A percentile compares a stretch with the other conserved stretches of the same genome.
These are phyloP conservation scores for Harringtonia lauricola DNA, from an alignment of 2,329 filamentous ascomycete genomes.

Conservation along the genomic window DNA sequence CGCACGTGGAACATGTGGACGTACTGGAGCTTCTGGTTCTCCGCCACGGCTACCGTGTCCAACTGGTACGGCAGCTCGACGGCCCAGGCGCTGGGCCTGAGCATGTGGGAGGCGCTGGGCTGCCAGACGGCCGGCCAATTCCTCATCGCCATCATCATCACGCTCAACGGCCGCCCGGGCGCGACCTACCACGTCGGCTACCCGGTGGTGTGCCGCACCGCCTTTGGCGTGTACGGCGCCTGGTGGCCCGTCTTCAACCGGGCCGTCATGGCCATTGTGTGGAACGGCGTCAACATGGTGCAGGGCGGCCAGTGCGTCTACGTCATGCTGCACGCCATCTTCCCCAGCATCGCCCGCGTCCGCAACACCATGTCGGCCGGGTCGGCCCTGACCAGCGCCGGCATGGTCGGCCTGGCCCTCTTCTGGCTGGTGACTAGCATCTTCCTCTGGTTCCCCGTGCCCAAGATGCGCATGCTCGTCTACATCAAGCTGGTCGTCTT, in stretches of 20 bases:
- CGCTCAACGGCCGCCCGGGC: constrained; percentile 22
- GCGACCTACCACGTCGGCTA: constrained; percentile 28
- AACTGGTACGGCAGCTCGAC: constrained; percentile 27
- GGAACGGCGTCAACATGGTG: constrained; percentile 26
- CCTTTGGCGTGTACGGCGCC: constrained; percentile 28
- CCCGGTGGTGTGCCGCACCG: constrained; percentile 28
- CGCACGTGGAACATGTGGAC: constrained; percentile 28
- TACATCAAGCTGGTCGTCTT: constrained; percentile 8
- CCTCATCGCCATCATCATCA: constrained; percentile 28
- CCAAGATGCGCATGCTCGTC: constrained; percentile 8
- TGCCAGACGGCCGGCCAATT: constrained; percentile 28
- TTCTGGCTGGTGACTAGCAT: constrained; percentile 16
- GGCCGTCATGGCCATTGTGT: constrained; percentile 32
- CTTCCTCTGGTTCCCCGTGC: constrained; percentile 7
- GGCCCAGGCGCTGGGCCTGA: constrained; percentile 29
- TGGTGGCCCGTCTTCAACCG: constrained; percentile 32
- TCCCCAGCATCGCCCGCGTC: constrained; percentile 26
- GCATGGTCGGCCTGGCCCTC: constrained; percentile 6
- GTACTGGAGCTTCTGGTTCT: constrained; percentile 32
- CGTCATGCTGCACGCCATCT: constrained; percentile 25
- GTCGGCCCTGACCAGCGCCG: constrained; percentile 4
- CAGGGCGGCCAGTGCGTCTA: constrained; percentile 16
- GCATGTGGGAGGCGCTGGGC: constrained; percentile 36
- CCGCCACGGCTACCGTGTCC: constrained; percentile 24
- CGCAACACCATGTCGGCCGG: constrained; percentile 17